phyloP scores from a whole-genome alignment of 768 basidiomycete species.

The Arthromyces matolae region DNA sequence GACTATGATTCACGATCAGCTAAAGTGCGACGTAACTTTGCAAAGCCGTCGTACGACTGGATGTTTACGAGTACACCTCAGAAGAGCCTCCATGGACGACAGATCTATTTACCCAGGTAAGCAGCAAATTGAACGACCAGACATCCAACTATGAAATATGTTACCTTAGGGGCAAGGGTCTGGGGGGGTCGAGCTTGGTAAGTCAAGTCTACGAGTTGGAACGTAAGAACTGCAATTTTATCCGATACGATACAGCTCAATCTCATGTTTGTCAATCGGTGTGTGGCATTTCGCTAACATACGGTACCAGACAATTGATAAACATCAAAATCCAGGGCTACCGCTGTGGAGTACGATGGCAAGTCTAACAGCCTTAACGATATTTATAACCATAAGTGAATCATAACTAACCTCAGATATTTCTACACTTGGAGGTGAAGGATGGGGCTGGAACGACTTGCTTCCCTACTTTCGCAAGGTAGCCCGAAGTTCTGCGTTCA shows the following conservation, averaged over 20 bases:
- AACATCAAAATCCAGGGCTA: background rate
- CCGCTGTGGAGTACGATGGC: background rate
- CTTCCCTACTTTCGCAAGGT: background rate
- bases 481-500: no score
- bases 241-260: background rate
- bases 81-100: background rate
- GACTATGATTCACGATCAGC: background rate
- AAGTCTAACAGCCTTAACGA: background rate
- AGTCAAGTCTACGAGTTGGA: background rate
- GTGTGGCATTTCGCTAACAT: background rate
- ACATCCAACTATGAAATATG: background rate
- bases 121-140: background rate
- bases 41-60: background rate
- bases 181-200: slow-evolving; percentile 3
- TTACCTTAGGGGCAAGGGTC: background rate
- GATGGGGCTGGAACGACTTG: background rate
- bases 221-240: background rate
- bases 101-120: slow-evolving; percentile 2
- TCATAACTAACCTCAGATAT: background rate
- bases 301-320: background rate
- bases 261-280: background rate
- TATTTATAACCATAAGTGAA: background rate
- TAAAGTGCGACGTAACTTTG: background rate
- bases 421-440: background rate
- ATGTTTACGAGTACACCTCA: slow-evolving; percentile 2